Evolutionary conservation across 805 yeast genomes (phyloP).

Genomic region (Ogataea naganishii): DNA sequence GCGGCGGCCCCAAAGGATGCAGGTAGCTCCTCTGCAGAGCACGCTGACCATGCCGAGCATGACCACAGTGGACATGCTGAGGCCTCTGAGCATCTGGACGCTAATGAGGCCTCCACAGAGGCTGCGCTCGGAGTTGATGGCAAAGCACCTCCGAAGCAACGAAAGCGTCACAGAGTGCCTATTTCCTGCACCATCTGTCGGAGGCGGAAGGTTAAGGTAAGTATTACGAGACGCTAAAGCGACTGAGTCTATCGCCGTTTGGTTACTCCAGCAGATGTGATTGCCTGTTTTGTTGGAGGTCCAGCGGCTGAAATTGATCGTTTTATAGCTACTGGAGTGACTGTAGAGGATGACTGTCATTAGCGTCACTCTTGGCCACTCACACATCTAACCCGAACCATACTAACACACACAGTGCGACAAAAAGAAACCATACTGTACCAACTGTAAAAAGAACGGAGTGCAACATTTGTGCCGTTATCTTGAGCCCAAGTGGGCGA

Average conservation of each 20-base stretch:
- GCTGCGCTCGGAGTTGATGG: background rate
- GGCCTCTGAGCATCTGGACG: too few relatives aligned
- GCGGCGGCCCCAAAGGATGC: too few relatives aligned
- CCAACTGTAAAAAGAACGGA: slow-evolving; percentile 48
- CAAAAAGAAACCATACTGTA: slow-evolving; percentile 44
- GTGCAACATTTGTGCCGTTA: slow-evolving; percentile 51
- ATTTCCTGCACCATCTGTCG: slow-evolving; percentile 30
- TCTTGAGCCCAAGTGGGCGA: slow-evolving; percentile 55
- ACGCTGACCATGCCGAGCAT: too few relatives aligned
- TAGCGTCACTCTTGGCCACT: background rate
- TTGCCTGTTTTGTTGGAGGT: too few relatives aligned
- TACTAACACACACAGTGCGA: slow-evolving; percentile 18
- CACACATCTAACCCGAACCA: background rate
- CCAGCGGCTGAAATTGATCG: too few relatives aligned
- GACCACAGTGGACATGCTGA: too few relatives aligned
- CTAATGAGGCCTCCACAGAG: too few relatives aligned
- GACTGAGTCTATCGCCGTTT: too few relatives aligned
- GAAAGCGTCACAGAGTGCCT: slow-evolving; percentile 30
- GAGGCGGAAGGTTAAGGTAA: slow-evolving; percentile 27
- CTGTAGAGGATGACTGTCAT: slow-evolving; percentile 1
- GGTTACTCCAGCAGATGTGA: too few relatives aligned
- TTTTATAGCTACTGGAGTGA: background rate
- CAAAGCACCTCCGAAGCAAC: slow-evolving; percentile 14
- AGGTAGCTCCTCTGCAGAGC: too few relatives aligned
- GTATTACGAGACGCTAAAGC: too few relatives aligned